Evolutionary conservation across 352 stramenopile genomes (phyloP), one percentile per base, ranked within the genome.

Genomic region (Pythium grandisporangium): DNA sequence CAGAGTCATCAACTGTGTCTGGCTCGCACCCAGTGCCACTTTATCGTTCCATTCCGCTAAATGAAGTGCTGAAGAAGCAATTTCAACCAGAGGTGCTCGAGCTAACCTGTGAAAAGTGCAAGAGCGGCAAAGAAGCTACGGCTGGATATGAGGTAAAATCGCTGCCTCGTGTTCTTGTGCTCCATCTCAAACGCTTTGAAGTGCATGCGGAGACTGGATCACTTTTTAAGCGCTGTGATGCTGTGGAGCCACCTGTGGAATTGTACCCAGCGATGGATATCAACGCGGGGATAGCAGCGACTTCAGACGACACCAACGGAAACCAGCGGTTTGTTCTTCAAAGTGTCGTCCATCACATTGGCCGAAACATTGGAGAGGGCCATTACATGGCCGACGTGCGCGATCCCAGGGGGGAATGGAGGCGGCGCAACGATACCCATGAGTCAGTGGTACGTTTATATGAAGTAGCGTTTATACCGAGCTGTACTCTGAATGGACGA

Each of bases 111-210:
- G 81, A 94, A 48, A 86, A 92, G 40, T 94, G 81, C 63, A 75
- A 71, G 40, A 57, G 56, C 7, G 81, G 81, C 4, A 71, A 72
- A 5, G 61, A 85, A 51, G 81, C 75, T 2, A 66, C 63, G 6
- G 65, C 68, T 6, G 65, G 52, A 16, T 88, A 87, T 26, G 48
- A 65, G 13, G 63, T 91, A 12, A 79, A 85, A 24, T 77, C 66
- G 19, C 43, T 91, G 12, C 81, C 81, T 12, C 66, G 63, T 1
- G 58, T 92, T 20, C 50, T 94, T 3, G 73, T 91, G 14, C 66
- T 92, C 10, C 81, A 94, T 30, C 30, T 94, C 25, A 94, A 94
- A 58, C 71, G 81, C 22, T 94, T 94, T 26, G 81, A 94, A 48
- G 67, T 94, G 1, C 72, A 90, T 22, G 66, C 70, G 19, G 43